phyloP scores from a whole-genome alignment of 1,139 yeast genomes.

The Candida buenavistaensis region DNA sequence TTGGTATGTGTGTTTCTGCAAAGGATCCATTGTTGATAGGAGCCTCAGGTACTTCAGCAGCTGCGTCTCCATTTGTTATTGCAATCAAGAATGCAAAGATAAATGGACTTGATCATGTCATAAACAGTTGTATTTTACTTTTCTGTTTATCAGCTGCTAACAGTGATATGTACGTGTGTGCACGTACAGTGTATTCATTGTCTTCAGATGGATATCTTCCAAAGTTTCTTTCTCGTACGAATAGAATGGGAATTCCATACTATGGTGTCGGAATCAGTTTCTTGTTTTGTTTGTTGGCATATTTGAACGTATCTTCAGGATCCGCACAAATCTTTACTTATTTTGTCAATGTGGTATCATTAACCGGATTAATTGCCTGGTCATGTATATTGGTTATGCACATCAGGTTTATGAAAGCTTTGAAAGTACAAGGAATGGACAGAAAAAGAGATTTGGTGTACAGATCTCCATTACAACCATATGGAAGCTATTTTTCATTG shows the following conservation, averaged over 20 bases:
- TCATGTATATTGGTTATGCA: constrained; percentile 61
- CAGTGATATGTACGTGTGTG: constrained; percentile 50
- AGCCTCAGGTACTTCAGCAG: constrained; percentile 50
- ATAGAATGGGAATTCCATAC: constrained; percentile 41
- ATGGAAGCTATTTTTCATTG: constrained; percentile 59
- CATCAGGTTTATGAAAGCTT: constrained; percentile 62
- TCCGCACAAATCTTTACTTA: constrained; percentile 59
- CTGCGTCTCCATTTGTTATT: constrained; percentile 75
- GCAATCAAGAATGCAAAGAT: constrained; percentile 48
- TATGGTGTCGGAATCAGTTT: constrained; percentile 38
- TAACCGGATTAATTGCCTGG: constrained; percentile 75
- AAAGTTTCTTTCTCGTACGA: constrained; percentile 42
- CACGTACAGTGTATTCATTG: constrained; percentile 46
- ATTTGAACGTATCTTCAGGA: constrained; percentile 56
- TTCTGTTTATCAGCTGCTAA: constrained; percentile 50
- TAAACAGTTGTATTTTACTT: constrained; percentile 45
- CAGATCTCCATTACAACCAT: constrained; percentile 67
- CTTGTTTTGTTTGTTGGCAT: constrained; percentile 58
- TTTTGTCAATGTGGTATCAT: constrained; percentile 72
- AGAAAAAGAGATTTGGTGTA: constrained; percentile 48
- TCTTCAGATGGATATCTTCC: constrained; percentile 55
- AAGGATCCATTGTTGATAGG: constrained; percentile 53
- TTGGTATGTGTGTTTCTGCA: constrained; percentile 77
- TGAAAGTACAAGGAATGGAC: constrained; percentile 58
- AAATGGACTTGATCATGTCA: constrained; percentile 44